Base-by-base conservation (phyloP, 495 filamentous ascomycete species). In the Massariosphaeria phaeospora region DNA sequence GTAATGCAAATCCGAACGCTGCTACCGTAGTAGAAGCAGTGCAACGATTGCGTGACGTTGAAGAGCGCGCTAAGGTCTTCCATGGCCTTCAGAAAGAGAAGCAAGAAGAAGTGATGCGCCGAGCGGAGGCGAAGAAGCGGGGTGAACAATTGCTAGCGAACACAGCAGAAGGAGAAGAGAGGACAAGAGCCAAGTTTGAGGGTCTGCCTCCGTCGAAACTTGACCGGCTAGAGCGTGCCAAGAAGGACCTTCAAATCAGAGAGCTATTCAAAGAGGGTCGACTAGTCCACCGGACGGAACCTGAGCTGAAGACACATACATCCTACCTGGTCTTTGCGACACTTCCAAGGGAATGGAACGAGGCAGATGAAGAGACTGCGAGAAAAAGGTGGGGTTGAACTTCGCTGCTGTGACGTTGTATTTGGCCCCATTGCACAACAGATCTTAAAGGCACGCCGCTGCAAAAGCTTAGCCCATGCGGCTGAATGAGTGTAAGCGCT, bases 271-370 rank as follows among this genome's bases (percentile, higher is more conserved):
- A 73, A 54, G 81, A 88, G 34, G 93, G 93, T 4, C 79, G 82
- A 17, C 59, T 96, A 48, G 75, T 86, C 9, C 87, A 90, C 55
- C 80, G 89, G 21, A 79, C 83, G 4, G 93, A 97, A 71, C 75
- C 82, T 1, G 91, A 99, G 71, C 69, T 96, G 26, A 96, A 95
- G 77, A 90, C 82, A 9, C 93, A 99, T 70, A 99, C 93, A 0
- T 89, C 84, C 11, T 99, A 97, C 69, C 76, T 99, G 13, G 85
- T 94, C 5, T 98, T 99, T 77, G 93, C 94, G 1, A 72, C 93
- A 4, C 70, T 99, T 47, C 94, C 94, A 11, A 74, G 81, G 43
- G 84, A 85, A 46, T 97, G 93, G 94, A 82, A 72, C 0, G 84
- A 81, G 42, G 86, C 85, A 58, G 86, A 95, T 62, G 93, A 99